phyloP scores from a whole-genome alignment of 164 flowering plant genomes.

The Stephania cephalantha region DNA sequence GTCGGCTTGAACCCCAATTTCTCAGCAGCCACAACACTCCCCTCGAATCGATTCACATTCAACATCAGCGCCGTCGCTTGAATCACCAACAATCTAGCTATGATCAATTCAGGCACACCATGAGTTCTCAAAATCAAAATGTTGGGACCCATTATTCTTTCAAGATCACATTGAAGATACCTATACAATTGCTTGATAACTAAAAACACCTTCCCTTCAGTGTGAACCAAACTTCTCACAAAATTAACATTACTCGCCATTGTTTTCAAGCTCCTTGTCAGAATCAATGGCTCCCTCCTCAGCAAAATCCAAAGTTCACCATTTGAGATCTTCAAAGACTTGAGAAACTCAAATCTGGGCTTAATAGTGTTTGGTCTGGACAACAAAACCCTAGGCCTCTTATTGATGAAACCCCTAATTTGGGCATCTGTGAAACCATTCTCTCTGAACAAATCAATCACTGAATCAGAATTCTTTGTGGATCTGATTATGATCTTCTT shows the following conservation, averaged over 20 bases:
- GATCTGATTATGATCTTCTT: not conserved
- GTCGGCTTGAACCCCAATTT: slow-evolving; percentile 1
- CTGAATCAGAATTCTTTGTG: not conserved
- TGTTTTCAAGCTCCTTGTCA: not conserved
- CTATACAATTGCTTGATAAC: not conserved
- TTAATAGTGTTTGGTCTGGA: not conserved
- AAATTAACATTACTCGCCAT: not conserved
- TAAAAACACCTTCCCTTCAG: not conserved
- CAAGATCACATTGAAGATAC: not conserved
- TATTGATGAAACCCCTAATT: not conserved
- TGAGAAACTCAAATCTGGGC: slow-evolving; percentile 2
- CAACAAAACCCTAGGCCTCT: not conserved
- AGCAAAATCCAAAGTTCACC: not conserved
- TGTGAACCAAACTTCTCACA: not conserved
- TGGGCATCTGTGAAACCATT: not conserved
- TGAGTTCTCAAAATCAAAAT: slow-evolving; percentile 1
- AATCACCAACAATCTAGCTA: not conserved
- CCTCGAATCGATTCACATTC: not conserved
- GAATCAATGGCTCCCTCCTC: not conserved
- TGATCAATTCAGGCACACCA: not conserved
- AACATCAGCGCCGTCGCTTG: not conserved
- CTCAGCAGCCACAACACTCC: not conserved
- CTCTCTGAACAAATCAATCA: not conserved
- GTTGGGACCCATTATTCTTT: not conserved
- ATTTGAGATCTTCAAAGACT: not conserved